Evolutionary conservation across 164 flowering plant species (phyloP).

Genomic region (grape (Vitis vinifera)): ASM3070453v1 NC_081823.1:868501-869000

Average conservation of each 20-base stretch:
- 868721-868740: neutral
- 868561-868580: conserved; percentile 47
- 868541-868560: conserved; percentile 53
- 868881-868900: conserved; percentile 70
- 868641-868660: conserved; percentile 46
- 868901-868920: conserved; percentile 95
- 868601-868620: conserved; percentile 36
- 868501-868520: neutral
- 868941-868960: neutral
- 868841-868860: conserved; percentile 67
- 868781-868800: no score
- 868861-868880: conserved; percentile 73
- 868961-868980: no score
- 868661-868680: conserved; percentile 50
- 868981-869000: no score
- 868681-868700: conserved; percentile 36
- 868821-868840: conserved; percentile 60
- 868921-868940: conserved; percentile 62
- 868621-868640: conserved; percentile 32
- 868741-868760: no score
- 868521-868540: neutral
- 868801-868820: conserved; percentile 49
- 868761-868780: no score
- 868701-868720: neutral
- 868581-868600: conserved; percentile 71